phyloP scores from a whole-genome alignment of 2,329 filamentous ascomycete genomes.

The Lizonia empirigonia region DNA sequence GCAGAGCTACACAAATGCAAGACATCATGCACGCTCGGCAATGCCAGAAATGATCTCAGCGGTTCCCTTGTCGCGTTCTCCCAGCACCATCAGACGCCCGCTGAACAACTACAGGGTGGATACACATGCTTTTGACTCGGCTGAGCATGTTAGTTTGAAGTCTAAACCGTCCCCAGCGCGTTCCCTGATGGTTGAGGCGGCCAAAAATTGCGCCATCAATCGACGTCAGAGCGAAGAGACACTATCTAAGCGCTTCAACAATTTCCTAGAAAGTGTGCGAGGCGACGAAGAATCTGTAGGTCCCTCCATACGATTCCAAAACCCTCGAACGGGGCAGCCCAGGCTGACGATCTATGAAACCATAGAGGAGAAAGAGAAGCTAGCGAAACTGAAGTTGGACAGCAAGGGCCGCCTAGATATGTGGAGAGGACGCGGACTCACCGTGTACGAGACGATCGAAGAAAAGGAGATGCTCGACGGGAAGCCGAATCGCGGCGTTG shows the following conservation, averaged over 20 bases:
- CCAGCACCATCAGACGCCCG: not conserved
- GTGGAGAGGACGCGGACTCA: not conserved
- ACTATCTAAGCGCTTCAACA: not conserved
- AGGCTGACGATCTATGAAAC: slow-evolving; percentile 12
- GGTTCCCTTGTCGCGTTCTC: not conserved
- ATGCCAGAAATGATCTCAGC: not conserved
- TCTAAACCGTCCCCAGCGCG: not conserved
- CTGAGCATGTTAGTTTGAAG: not conserved
- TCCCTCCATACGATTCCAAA: slow-evolving; percentile 2
- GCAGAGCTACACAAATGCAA: not conserved
- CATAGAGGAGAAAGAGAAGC: slow-evolving; percentile 2
- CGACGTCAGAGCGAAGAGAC: not conserved
- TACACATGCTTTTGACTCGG: not conserved
- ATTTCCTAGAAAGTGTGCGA: not conserved
- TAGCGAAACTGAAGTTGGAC: slow-evolving; percentile 1
- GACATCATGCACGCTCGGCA: not conserved
- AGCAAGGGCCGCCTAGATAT: not conserved
- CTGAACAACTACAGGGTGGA: not conserved
- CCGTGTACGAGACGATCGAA: slow-evolving; percentile 9
- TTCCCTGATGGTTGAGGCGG: not conserved
- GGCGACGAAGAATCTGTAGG: not conserved
- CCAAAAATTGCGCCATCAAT: not conserved
- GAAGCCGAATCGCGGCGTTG: slow-evolving; percentile 1
- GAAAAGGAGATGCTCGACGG: slow-evolving; percentile 3
- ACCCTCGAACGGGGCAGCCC: slow-evolving; percentile 3